A percentile compares a stretch with the other conserved stretches of the same genome.
Evolutionary conservation across 1,139 yeast genomes (phyloP).

Genomic region (Saccharomyces pastorianus): DNA sequence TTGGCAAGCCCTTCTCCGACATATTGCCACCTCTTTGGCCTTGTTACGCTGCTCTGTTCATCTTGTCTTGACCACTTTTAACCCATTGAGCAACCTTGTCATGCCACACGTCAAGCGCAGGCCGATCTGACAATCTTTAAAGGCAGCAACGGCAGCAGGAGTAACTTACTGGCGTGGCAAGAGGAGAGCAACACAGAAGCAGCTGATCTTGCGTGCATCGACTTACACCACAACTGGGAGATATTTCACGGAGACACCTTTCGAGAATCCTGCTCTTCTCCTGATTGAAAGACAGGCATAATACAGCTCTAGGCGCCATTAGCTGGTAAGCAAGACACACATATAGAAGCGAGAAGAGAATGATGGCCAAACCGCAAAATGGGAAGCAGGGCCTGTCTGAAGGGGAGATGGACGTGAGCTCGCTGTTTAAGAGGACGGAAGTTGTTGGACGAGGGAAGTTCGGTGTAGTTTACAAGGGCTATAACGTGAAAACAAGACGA

Average conservation of each 20-base stretch:
- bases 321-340: neutral
- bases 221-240: neutral
- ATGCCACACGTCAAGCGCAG: neutral
- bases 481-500: constrained; percentile 42
- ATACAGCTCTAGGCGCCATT: neutral
- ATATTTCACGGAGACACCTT: neutral
- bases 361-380: neutral
- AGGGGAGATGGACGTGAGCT: constrained; percentile 17
- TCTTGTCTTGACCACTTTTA: neutral
- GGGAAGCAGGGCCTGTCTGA: neutral
- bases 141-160: neutral
- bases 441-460: constrained; percentile 93
- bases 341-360: neutral
- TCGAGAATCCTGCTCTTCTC: neutral
- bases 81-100: neutral
- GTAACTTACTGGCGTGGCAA: neutral
- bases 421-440: constrained; percentile 68
- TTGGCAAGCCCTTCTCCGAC: too few relatives aligned
- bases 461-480: constrained; percentile 91
- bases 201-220: neutral
- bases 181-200: neutral
- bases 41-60: neutral
- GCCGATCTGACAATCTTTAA: neutral
- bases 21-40: neutral
- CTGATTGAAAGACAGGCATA: too few relatives aligned